A percentile compares a stretch with the other conserved stretches of the same genome.
Conservation (phyloP, 129 eudicot species). For the Arctium minus region DNA sequence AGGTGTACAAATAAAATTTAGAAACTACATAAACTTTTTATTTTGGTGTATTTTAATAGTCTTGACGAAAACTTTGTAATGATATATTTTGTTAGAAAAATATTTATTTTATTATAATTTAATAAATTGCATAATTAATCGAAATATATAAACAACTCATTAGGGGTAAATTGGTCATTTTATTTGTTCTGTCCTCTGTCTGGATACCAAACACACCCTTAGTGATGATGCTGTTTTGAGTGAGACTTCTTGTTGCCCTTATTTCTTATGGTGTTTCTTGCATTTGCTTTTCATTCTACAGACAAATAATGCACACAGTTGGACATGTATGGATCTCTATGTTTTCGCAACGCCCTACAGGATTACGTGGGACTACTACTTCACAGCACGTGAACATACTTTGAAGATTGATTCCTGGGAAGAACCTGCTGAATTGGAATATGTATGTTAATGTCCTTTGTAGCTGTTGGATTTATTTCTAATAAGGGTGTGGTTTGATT, state of each 20-base stretch:
- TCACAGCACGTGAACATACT: constrained; percentile 71
- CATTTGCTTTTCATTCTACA: constrained; percentile 20
- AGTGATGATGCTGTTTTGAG: not conserved
- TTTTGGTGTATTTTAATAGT: too few species aligned
- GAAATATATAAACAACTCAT: too few species aligned
- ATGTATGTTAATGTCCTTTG: constrained; percentile 44
- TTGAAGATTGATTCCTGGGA: constrained; percentile 77
- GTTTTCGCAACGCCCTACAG: constrained; percentile 98
- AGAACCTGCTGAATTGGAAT: constrained; percentile 96
- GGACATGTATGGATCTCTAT: constrained; percentile 97
- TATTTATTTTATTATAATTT: too few species aligned
- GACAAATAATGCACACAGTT: constrained; percentile 90
- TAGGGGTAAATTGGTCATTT: too few species aligned
- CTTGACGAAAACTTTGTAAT: too few species aligned
- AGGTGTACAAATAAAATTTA: too few species aligned
- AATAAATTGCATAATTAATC: too few species aligned
- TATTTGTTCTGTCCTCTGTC: too few species aligned
- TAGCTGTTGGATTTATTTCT: not conserved
- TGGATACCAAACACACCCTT: too few species aligned
- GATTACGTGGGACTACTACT: constrained; percentile 96
- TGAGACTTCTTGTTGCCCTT: not conserved
- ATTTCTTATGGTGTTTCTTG: not conserved
- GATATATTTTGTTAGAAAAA: too few species aligned
- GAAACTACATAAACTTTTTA: too few species aligned
- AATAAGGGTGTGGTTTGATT: not conserved